Conservation (phyloP, 2,329 filamentous ascomycete genomes). For the Plectosphaerella cucumerina region DNA sequence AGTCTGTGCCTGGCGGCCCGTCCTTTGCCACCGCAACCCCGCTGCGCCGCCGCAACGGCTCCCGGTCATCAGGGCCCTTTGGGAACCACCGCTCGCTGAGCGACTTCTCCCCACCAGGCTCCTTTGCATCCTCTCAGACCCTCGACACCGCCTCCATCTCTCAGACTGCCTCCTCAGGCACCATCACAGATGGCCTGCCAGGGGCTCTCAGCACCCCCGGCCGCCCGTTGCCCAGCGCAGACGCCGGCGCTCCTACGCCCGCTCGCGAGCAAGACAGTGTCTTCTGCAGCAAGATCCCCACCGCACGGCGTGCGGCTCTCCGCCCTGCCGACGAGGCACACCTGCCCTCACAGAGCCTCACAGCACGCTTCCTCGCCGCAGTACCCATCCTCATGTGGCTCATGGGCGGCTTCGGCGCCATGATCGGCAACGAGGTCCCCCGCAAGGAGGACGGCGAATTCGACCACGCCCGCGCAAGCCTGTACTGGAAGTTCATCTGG, state of each 20-base stretch:
- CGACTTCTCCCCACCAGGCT: conserved; percentile 37
- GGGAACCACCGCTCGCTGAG: conserved; percentile 26
- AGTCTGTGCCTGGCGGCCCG: conserved; percentile 28
- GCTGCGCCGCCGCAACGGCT: conserved; percentile 16
- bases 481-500: conserved; percentile 66
- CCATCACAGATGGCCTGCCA: conserved; percentile 1
- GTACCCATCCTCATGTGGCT: conserved; percentile 72
- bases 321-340: conserved; percentile 68
- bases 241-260: not conserved
- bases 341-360: conserved; percentile 61
- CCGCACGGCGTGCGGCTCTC: conserved; percentile 60
- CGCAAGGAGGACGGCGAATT: conserved; percentile 70
- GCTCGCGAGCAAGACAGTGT: conserved; percentile 27
- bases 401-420: conserved; percentile 61
- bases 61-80: conserved; percentile 25
- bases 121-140: conserved; percentile 50
- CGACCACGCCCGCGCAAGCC: conserved; percentile 65
- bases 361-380: conserved; percentile 58
- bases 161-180: conserved; percentile 23
- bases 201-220: not conserved
- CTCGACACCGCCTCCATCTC: conserved; percentile 53
- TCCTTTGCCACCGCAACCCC: conserved; percentile 14
- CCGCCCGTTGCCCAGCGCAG: not conserved
- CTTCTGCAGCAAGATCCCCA: conserved; percentile 61
- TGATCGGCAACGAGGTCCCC: conserved; percentile 74